Conservation (phyloP, 2,329 filamentous ascomycete species). For the Cytospora mali region DNA sequence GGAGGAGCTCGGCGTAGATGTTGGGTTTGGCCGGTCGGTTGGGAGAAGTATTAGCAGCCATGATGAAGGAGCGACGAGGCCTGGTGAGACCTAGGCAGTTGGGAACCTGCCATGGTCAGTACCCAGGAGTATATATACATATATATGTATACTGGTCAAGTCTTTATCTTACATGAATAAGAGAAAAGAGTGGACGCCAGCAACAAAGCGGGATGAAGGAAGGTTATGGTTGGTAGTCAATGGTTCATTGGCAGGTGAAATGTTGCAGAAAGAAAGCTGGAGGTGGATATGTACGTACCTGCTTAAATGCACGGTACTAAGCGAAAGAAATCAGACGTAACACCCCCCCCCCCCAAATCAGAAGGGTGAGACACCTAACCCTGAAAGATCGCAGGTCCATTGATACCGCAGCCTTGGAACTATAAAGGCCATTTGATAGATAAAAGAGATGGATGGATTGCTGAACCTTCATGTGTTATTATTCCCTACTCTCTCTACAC, state of each 20-base stretch:
- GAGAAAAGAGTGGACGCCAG: neutral
- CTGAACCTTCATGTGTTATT: too few species aligned
- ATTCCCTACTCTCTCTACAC: too few species aligned
- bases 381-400: too few species aligned
- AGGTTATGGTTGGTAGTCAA: neutral
- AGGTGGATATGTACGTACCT: neutral
- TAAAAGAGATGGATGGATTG: too few species aligned
- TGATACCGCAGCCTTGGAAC: too few species aligned
- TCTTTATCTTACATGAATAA: neutral
- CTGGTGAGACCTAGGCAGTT: neutral
- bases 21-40: neutral
- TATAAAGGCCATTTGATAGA: too few species aligned
- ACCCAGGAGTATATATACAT: neutral
- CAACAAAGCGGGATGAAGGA: neutral
- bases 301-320: too few species aligned
- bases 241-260: neutral
- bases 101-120: neutral
- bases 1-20: slow-evolving; percentile 67
- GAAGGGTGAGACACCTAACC: too few species aligned
- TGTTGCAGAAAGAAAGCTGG: neutral
- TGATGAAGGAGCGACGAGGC: neutral
- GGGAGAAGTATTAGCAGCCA: slow-evolving; percentile 4
- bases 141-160: neutral
- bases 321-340: too few species aligned
- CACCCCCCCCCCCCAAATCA: too few species aligned